Evolutionary conservation across 73 alveolate genomes (phyloP).

Genomic region (Paramecium sexaurelia): DNA sequence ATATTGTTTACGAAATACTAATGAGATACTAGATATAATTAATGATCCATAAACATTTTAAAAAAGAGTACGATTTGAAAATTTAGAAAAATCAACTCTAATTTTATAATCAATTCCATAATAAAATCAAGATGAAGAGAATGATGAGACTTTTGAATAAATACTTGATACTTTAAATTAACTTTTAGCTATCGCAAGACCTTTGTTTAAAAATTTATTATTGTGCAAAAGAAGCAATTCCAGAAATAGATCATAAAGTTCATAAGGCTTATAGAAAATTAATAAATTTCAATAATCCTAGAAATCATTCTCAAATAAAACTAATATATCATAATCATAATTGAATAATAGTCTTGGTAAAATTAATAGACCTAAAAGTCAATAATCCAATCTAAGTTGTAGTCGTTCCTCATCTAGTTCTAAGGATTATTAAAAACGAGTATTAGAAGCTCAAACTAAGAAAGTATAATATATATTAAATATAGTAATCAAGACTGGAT

Average conservation of each 20-base stretch:
- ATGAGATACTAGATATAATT: slow-evolving; percentile 14
- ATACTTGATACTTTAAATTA: neutral
- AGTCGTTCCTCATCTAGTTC: slow-evolving; percentile 26
- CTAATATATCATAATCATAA: neutral
- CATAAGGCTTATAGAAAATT: neutral
- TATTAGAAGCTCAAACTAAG: neutral
- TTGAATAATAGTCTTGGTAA: neutral
- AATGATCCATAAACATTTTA: neutral
- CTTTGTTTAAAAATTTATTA: slow-evolving; percentile 2
- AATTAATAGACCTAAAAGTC: neutral
- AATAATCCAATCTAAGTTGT: neutral
- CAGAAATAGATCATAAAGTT: neutral
- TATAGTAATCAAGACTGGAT: slow-evolving; percentile 42
- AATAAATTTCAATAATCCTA: neutral
- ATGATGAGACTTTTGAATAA: neutral
- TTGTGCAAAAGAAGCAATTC: neutral
- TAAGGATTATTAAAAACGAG: neutral
- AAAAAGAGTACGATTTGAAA: slow-evolving; percentile 26
- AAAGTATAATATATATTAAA: neutral
- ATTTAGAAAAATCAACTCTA: neutral
- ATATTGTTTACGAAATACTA: neutral
- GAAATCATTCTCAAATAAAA: neutral
- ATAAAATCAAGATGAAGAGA: neutral
- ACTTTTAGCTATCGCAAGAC: neutral
- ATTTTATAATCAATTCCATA: neutral